Evolutionary conservation across 495 filamentous ascomycete species (phyloP), one percentile per base, ranked within the genome.

Genomic region (Neurospora tetraspora): DNA sequence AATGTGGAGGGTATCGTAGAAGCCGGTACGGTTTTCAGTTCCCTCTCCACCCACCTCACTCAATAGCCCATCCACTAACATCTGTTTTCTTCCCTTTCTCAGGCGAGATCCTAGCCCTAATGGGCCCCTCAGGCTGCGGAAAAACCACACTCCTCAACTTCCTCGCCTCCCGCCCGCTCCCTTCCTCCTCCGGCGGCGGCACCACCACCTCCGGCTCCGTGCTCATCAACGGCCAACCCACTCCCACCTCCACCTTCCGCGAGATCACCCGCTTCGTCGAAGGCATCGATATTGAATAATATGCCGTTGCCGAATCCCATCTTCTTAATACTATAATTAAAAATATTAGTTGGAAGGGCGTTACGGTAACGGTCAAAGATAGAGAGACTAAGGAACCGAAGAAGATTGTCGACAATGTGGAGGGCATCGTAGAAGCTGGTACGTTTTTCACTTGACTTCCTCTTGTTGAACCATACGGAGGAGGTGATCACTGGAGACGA

Each of bases 91-190:
- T 9, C 31, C 14, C 39, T 43, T n/a, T 12, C 27, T 34, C 74
- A 89, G 92, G 92, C 43, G 90, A 94, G 75, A 80, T 94, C 61
- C 83, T 91, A 71, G 92, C 92, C 27, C 75, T 94, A 12, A 93
- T 94, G 90, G 92, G 92, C 47, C 91, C 91, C 1, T 91, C 88
- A 34, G 91, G 91, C 68, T 90, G 85, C 73, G 92, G 92, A 68
- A 95, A 95, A 77, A 93, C 92, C 2, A 94, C 91, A 0, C 85
- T 94, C 6, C 85, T 95, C 27, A 92, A 93, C 77, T 86, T 90
- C 14, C 86, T 95, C 3, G 92, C 92, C 14, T 91, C 94, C 72
- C 89, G 93, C 8, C 89, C 93, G 5, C 82, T 70, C 12, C n/a
- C 69, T 39, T 11, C 47, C 68, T n/a, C 45, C 9, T 31, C 39